Percentiles rank a stretch among this genome's conserved stretches.
Conservation (phyloP, 345 rosid species). For the Brassica napus region Da-Ae NC_063450.1:42107501-42108000, state of each 20-base stretch:
- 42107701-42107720: conserved; percentile 77
- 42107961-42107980: conserved; percentile 36
- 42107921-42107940: conserved; percentile 64
- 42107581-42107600: conserved; percentile 52
- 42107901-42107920: conserved; percentile 72
- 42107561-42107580: conserved; percentile 48
- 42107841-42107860: conserved; percentile 50
- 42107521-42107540: conserved; percentile 58
- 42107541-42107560: conserved; percentile 67
- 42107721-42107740: conserved; percentile 46
- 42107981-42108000: conserved; percentile 49
- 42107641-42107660: conserved; percentile 78
- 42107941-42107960: conserved; percentile 37
- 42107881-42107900: conserved; percentile 78
- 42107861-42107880: conserved; percentile 71
- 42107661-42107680: conserved; percentile 80
- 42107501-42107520: conserved; percentile 66
- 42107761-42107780: conserved; percentile 88
- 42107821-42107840: conserved; percentile 70
- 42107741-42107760: conserved; percentile 87
- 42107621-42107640: conserved; percentile 61
- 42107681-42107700: conserved; percentile 61
- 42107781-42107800: conserved; percentile 75
- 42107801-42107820: conserved; percentile 56
- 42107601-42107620: conserved; percentile 62